Evolutionary conservation across 2,329 filamentous ascomycete species (phyloP).

Genomic region (Aspergillus piperis): DNA sequence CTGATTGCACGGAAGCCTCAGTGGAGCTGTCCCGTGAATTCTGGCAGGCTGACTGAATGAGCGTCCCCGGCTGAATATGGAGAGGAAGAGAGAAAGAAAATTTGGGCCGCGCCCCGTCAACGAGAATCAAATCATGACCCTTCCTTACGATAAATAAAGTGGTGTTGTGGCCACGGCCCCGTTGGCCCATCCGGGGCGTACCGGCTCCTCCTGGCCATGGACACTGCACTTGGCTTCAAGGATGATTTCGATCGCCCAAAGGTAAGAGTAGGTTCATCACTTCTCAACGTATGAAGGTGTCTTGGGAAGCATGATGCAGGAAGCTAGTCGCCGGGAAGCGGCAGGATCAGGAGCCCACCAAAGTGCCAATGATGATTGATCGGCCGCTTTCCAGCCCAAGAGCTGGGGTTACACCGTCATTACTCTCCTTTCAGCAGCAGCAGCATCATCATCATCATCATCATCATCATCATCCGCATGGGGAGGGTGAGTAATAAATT

Average conservation of each 20-base stretch:
- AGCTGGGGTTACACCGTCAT: conserved; percentile 25
- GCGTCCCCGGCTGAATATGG: not conserved
- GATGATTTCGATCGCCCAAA: conserved; percentile 12
- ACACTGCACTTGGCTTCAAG: conserved; percentile 8
- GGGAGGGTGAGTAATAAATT: conserved; percentile 14
- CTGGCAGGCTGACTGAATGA: conserved; percentile 17
- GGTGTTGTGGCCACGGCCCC: conserved; percentile 14
- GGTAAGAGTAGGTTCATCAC: conserved; percentile 11
- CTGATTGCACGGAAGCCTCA: conserved; percentile 19
- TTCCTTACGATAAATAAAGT: not conserved
- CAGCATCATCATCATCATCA: not conserved
- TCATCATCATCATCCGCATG: not conserved
- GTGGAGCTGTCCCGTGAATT: conserved; percentile 17
- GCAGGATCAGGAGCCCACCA: conserved; percentile 17
- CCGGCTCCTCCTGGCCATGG: conserved; percentile 11
- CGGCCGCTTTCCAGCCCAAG: conserved; percentile 16
- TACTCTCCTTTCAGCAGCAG: not conserved
- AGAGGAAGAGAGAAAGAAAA: no score
- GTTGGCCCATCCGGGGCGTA: conserved; percentile 14
- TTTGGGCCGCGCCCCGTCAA: no score
- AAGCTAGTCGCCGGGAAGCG: conserved; percentile 21
- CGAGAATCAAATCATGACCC: not conserved
- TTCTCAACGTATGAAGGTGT: conserved; percentile 3
- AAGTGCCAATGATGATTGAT: conserved; percentile 18
- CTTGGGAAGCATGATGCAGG: conserved; percentile 14